Evolutionary conservation across 2,329 filamentous ascomycete species (phyloP), one percentile per base, ranked within the genome.

Genomic region (Fusarium napiforme): DNA sequence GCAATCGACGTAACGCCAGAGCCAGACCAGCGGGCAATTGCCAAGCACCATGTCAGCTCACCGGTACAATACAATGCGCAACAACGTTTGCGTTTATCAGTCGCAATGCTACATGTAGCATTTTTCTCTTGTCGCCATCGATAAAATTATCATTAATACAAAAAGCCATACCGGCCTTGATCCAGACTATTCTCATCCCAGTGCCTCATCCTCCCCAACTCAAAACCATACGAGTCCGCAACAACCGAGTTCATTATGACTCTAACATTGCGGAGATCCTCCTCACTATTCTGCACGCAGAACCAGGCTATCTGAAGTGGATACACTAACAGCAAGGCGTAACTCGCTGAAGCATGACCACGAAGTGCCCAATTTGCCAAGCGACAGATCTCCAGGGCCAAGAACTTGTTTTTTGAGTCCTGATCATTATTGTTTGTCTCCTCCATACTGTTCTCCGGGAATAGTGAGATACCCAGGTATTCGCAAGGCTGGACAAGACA

Each of bases 221-320:
- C 69, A 26, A 71, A 72, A 0, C 69, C 69, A 52, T 68, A 47
- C 4, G 46, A 68, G 26, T 71, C 69, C 3, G 69, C 69, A 19
- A 71, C 55, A 16, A 55, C 47, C 11, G 57, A 55, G 28, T 72
- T 46, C 63, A 71, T 62, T 10, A 72, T 55, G 19, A 60, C 52
- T 32, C 43, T 47, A 1, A 68, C 36, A 6, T 18, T 36, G 2
- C 18, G 5, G 0, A 72, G 57, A 0, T 59, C 64, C 8, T 40
- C 39, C 2, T 43, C 37, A 1, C 42, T 72, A 7, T 23, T 9
- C n/a, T 71, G 63, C 4, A 71, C 11, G 21, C 42, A 68, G 10
- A 30, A 72, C 68, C 69, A 71, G 1, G 69, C 58, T 53, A 71
- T 72, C 11, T 71, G 69, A 14, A 71, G 53, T 3, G 69, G 69